These are phyloP conservation scores for Suillus cothurnatus DNA, from an alignment of 768 basidiomycete genomes.

Conservation along the genomic window DNA sequence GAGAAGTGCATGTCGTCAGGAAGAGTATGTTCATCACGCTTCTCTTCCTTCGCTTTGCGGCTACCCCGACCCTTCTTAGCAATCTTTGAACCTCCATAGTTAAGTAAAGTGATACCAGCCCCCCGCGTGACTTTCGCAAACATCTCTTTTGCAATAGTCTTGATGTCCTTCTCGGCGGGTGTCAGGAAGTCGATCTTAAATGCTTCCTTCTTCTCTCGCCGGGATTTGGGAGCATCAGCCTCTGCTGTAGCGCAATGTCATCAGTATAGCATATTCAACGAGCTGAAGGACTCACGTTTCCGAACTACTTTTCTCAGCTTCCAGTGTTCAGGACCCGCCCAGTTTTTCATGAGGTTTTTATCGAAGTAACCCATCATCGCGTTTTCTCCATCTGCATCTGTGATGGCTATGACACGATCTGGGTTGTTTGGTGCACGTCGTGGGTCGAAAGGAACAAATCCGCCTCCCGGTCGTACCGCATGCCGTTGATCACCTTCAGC, in stretches of 20 bases:
- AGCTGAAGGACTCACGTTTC: conserved; percentile 53
- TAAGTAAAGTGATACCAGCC: conserved; percentile 67
- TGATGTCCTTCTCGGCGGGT: conserved; percentile 58
- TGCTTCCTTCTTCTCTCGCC: conserved; percentile 76
- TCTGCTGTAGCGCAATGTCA: conserved; percentile 45
- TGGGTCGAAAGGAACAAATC: conserved; percentile 84
- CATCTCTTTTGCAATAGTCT: conserved; percentile 66
- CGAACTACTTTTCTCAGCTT: conserved; percentile 84
- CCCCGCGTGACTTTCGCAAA: conserved; percentile 80
- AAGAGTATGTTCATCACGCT: conserved; percentile 73
- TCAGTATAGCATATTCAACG: conserved; percentile 4
- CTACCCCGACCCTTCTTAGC: conserved; percentile 41
- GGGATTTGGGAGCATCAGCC: conserved; percentile 48
- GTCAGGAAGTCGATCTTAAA: conserved; percentile 81
- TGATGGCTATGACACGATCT: conserved; percentile 87
- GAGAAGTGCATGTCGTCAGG: conserved; percentile 99
- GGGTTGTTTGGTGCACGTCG: conserved; percentile 72
- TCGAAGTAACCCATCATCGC: conserved; percentile 89
- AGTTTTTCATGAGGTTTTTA: conserved; percentile 83
- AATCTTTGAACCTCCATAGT: conserved; percentile 39
- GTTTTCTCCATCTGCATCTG: conserved; percentile 58
- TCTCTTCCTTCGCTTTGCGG: conserved; percentile 56
- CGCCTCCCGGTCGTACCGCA: conserved; percentile 40
- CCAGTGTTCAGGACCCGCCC: conserved; percentile 99
- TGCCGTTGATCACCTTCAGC: conserved; percentile 44